phyloP scores from a whole-genome alignment of 2,329 filamentous ascomycete genomes.

The Bisporella sp. region DNA sequence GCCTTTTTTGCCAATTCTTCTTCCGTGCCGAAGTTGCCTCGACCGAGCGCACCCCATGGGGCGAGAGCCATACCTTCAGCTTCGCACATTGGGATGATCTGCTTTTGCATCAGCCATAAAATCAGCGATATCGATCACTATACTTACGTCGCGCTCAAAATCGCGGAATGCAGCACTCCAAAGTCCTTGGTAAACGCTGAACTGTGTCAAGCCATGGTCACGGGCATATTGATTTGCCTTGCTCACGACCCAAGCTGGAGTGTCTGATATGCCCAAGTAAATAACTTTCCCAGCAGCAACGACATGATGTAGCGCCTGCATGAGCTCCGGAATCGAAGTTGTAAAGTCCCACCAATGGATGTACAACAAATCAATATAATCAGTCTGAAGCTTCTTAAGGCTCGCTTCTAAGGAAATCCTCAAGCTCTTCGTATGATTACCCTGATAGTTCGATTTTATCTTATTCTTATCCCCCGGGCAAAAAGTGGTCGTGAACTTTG shows the following conservation, averaged over 20 bases:
- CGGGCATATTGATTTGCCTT: slow-evolving; percentile 59
- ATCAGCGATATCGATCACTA: no score
- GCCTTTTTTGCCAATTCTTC: slow-evolving; percentile 38
- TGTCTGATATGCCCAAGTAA: slow-evolving; percentile 60
- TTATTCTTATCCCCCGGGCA: slow-evolving; percentile 31
- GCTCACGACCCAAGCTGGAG: slow-evolving; percentile 60
- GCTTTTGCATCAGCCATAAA: no score
- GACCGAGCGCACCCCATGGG: slow-evolving; percentile 48
- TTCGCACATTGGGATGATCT: slow-evolving; percentile 49
- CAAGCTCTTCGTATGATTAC: slow-evolving; percentile 57
- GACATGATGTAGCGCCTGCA: slow-evolving; percentile 56
- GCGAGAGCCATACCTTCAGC: slow-evolving; percentile 50
- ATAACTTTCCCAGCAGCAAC: slow-evolving; percentile 53
- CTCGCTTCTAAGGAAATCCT: slow-evolving; percentile 48
- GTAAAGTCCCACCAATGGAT: slow-evolving; percentile 40
- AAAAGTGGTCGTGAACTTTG: slow-evolving; percentile 40
- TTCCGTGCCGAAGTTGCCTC: slow-evolving; percentile 42
- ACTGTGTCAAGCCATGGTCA: slow-evolving; percentile 57
- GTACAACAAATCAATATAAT: slow-evolving; percentile 57
- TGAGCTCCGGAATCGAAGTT: slow-evolving; percentile 54
- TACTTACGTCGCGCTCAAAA: slow-evolving; percentile 46
- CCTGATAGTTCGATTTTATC: slow-evolving; percentile 40
- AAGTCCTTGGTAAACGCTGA: slow-evolving; percentile 58
- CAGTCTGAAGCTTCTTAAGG: slow-evolving; percentile 54
- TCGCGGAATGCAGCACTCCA: slow-evolving; percentile 56